phyloP scores from a whole-genome alignment of 192 early-diverging fungal genomes.

The Cladochytrium replicatum region DNA sequence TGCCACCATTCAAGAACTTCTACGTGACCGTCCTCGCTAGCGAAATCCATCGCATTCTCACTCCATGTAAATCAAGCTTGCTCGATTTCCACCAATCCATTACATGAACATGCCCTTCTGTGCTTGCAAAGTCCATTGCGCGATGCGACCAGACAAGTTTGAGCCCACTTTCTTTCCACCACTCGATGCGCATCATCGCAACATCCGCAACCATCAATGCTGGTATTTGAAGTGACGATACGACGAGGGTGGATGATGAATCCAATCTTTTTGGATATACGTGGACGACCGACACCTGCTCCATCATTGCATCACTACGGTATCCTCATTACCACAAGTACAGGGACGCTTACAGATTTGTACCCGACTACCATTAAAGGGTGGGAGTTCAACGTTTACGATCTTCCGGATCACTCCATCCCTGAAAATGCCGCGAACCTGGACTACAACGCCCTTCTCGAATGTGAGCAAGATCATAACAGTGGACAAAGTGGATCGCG shows the following conservation, averaged over 20 bases:
- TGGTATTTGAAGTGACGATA: slow-evolving; percentile 36
- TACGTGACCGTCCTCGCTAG: too few relatives aligned
- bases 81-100: too few relatives aligned
- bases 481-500: slow-evolving; percentile 16
- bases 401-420: too few relatives aligned
- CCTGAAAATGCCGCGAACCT: background rate
- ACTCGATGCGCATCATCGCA: slow-evolving; percentile 50
- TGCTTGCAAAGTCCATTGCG: too few relatives aligned
- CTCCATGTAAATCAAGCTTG: too few relatives aligned
- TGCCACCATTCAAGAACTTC: too few relatives aligned
- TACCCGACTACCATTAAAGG: too few relatives aligned
- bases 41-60: too few relatives aligned
- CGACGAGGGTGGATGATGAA: slow-evolving; percentile 38
- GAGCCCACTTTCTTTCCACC: too few relatives aligned
- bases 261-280: slow-evolving; percentile 52
- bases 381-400: slow-evolving; percentile 34
- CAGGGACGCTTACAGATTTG: slow-evolving; percentile 13
- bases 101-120: too few relatives aligned
- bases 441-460: background rate
- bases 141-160: too few relatives aligned
- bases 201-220: slow-evolving; percentile 67
- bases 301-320: slow-evolving; percentile 41
- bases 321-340: slow-evolving; percentile 21
- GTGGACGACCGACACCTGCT: slow-evolving; percentile 22
- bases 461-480: slow-evolving; percentile 10